Evolutionary conservation across 108 stramenopile species (phyloP), one percentile per base, ranked within the genome.

Genomic region (Pseudonitzschia multistriata): DNA sequence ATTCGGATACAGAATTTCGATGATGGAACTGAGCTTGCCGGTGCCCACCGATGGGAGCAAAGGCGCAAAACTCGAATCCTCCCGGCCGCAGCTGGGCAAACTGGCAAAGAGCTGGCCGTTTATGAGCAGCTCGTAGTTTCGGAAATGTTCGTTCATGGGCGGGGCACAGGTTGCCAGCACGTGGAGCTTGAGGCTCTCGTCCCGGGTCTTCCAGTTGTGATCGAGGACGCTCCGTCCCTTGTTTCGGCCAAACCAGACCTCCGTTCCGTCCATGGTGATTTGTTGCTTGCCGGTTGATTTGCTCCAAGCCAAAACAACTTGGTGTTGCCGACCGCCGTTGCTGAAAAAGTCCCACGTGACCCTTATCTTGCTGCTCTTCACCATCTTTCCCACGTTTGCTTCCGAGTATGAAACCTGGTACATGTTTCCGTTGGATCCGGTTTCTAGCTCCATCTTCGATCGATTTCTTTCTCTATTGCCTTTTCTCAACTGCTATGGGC

Each of bases 1-100:
- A 29, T 61, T 30, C 19, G 70, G 70, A 62, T 71, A 71, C 17
- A 71, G 36, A 42, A 71, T 49, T 42, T 71, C 37, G 52, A 71
- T 19, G 22, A 71, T 71, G 10, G 56, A 59, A 37, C 40, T 62
- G 29, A 30, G 70, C 19, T 31, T 10, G 24, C 49, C 42, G 13
- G 25, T 11, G 22, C 3, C 25, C 21, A 19, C n/a, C 25, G 34
- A 11, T 2, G 28, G 36, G 8, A 52, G 24, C 6, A 17, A 15
- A 14, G 63, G 63, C 17, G 21, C 21, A 5, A 25, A 17, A 3
- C 13, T 33, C n/a, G 0, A 28, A 45, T 14, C 45, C 28, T 25
- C 63, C 25, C 3, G 34, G 10, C 25, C 70, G 27, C 48, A 24
- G 29, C 24, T 5, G 0, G 70, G 70, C 17, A 71, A 39, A 15